These are phyloP conservation scores for Solanum hybrid DNA, from an alignment of 305 asterid species.

Conservation along the genomic window DNA sequence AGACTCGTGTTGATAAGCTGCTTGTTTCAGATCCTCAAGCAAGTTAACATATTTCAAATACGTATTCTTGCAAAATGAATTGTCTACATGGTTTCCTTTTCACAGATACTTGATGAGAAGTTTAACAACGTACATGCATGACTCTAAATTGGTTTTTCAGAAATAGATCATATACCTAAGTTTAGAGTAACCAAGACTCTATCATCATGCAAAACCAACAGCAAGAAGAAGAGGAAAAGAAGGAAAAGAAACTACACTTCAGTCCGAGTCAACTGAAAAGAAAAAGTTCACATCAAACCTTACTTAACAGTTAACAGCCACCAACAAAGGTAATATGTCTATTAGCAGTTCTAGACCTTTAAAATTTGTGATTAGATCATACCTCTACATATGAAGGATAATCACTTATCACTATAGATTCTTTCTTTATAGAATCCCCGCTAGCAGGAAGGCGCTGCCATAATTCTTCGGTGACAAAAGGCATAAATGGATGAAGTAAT, in stretches of 20 bases:
- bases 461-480: slow-evolving; percentile 82
- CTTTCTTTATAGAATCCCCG: slow-evolving; percentile 46
- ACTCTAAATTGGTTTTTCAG: not conserved
- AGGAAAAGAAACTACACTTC: not conserved
- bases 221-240: not conserved
- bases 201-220: not conserved
- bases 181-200: not conserved
- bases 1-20: not conserved
- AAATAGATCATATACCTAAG: not conserved
- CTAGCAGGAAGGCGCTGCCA: slow-evolving; percentile 93
- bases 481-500: slow-evolving; percentile 95
- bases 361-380: slow-evolving; percentile 2
- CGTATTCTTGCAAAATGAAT: not conserved
- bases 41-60: not conserved
- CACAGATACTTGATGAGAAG: not conserved
- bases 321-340: not conserved
- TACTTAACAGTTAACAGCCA: not conserved
- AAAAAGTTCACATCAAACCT: not conserved
- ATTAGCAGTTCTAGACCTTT: not conserved
- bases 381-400: slow-evolving; percentile 74
- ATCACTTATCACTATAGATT: slow-evolving; percentile 73
- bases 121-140: not conserved
- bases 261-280: not conserved
- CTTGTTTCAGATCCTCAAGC: not conserved
- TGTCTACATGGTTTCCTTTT: not conserved